Percentiles rank a stretch among this genome's conserved stretches.
Evolutionary conservation across 257 asterid species (phyloP).

Genomic region (Catharanthus roseus): DNA sequence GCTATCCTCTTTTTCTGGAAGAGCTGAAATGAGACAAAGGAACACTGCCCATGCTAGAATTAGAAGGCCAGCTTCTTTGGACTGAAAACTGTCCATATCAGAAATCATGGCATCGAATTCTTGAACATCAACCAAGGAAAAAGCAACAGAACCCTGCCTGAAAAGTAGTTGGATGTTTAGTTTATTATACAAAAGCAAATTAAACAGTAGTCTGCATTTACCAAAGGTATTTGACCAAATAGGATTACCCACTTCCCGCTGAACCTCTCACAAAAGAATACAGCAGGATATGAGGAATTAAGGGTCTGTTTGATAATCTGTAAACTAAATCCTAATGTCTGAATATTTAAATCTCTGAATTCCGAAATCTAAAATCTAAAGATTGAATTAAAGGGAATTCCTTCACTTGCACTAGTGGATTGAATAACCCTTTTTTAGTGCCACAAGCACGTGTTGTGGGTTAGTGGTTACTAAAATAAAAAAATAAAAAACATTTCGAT

Average conservation of each 20-base stretch:
- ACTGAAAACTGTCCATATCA: slow-evolving; percentile 48
- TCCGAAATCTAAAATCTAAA: too few relatives aligned
- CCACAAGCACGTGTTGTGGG: too few relatives aligned
- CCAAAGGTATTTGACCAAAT: neutral
- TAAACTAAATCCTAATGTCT: too few relatives aligned
- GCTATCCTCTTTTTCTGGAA: slow-evolving; percentile 68
- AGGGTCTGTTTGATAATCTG: neutral
- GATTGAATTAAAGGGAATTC: too few relatives aligned
- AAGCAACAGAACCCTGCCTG: slow-evolving; percentile 74
- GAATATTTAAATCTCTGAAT: too few relatives aligned
- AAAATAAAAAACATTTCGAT: too few relatives aligned
- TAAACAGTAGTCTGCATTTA: neutral
- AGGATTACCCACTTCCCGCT: neutral
- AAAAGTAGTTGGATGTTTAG: slow-evolving; percentile 8
- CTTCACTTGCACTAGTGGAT: too few relatives aligned
- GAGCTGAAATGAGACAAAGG: slow-evolving; percentile 81
- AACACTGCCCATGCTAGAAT: slow-evolving; percentile 94
- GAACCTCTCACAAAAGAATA: neutral
- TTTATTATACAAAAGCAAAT: neutral
- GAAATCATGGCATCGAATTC: slow-evolving; percentile 66
- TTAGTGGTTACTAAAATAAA: too few relatives aligned
- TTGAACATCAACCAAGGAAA: slow-evolving; percentile 69
- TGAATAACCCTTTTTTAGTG: too few relatives aligned
- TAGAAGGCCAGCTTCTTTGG: slow-evolving; percentile 79
- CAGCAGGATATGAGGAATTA: neutral